These are phyloP conservation scores for Phytophthora macrochlamydospora DNA, from an alignment of 352 stramenopile genomes.

Conservation along the genomic window DNA sequence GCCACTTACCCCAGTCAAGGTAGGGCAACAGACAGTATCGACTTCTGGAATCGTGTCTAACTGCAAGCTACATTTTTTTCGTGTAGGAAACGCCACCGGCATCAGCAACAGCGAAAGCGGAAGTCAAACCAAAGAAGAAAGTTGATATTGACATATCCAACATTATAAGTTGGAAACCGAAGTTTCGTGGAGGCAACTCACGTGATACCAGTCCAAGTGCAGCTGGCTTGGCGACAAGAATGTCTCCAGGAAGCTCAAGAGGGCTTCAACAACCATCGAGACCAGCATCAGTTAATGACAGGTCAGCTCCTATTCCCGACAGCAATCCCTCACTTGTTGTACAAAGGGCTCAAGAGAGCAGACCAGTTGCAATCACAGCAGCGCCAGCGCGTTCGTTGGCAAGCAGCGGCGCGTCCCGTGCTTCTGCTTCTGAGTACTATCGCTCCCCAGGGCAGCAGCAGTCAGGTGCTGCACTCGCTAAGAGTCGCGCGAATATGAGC, in stretches of 20 bases:
- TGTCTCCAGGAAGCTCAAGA: slow-evolving; percentile 1
- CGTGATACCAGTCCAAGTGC: slow-evolving; percentile 10
- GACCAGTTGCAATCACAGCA: neutral
- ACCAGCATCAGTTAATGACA: slow-evolving; percentile 1
- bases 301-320: slow-evolving; percentile 5
- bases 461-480: slow-evolving; percentile 17
- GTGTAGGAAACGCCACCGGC: neutral
- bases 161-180: slow-evolving; percentile 33
- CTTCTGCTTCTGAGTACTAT: slow-evolving; percentile 31
- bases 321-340: slow-evolving; percentile 11
- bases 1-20: slow-evolving; percentile 24
- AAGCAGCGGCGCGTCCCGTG: slow-evolving; percentile 6
- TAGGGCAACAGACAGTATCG: slow-evolving; percentile 9
- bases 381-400: neutral
- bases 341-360: slow-evolving; percentile 4
- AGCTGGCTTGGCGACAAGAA: slow-evolving; percentile 8
- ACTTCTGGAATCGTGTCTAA: neutral
- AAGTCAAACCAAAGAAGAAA: slow-evolving; percentile 21
- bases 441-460: slow-evolving; percentile 61
- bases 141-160: slow-evolving; percentile 27
- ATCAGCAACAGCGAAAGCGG: slow-evolving; percentile 4
- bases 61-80: neutral
- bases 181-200: slow-evolving; percentile 8
- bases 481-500: slow-evolving; percentile 37
- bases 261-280: neutral